Percentiles rank a stretch among this genome's conserved stretches.
These are phyloP conservation scores for Penicillium salamii DNA, from an alignment of 495 filamentous ascomycete genomes.

Conservation along the genomic window DNA sequence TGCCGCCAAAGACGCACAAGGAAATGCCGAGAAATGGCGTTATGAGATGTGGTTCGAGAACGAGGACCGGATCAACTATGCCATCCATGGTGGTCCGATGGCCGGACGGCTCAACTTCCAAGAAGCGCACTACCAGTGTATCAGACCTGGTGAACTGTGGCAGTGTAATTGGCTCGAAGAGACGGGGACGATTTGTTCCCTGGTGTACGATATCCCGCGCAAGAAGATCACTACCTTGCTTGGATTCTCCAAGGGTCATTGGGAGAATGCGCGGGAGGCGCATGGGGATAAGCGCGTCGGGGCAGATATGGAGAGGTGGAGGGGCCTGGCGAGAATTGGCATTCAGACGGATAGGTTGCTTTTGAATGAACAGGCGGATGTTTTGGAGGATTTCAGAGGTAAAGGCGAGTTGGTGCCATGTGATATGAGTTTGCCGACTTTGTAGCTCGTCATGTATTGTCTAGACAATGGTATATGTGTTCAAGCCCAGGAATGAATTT, in stretches of 20 bases:
- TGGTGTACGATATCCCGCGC: constrained; percentile 35
- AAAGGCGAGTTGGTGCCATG: constrained; percentile 30
- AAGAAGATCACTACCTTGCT: constrained; percentile 33
- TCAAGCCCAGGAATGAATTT: background rate
- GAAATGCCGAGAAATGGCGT: constrained; percentile 40
- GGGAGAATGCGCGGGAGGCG: constrained; percentile 31
- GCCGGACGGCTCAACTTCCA: constrained; percentile 39
- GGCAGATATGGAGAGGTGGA: constrained; percentile 32
- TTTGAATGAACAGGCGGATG: constrained; percentile 40
- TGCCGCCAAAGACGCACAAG: constrained; percentile 23
- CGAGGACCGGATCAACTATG: constrained; percentile 38
- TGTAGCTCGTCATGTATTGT: constrained; percentile 13
- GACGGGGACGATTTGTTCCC: constrained; percentile 38
- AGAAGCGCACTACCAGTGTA: constrained; percentile 37
- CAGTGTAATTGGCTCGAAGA: constrained; percentile 43
- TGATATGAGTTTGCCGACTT: constrained; percentile 32
- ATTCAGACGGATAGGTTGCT: constrained; percentile 32
- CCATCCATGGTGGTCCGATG: constrained; percentile 42
- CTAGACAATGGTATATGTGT: background rate
- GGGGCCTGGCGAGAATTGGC: constrained; percentile 30
- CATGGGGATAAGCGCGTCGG: constrained; percentile 39
- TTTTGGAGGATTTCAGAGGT: constrained; percentile 35
- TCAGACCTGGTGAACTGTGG: constrained; percentile 36
- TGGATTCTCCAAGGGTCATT: constrained; percentile 39
- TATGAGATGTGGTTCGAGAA: constrained; percentile 47